Conservation (phyloP, 2,329 filamentous ascomycete species). For the Emericellopsis atlantica region DNA sequence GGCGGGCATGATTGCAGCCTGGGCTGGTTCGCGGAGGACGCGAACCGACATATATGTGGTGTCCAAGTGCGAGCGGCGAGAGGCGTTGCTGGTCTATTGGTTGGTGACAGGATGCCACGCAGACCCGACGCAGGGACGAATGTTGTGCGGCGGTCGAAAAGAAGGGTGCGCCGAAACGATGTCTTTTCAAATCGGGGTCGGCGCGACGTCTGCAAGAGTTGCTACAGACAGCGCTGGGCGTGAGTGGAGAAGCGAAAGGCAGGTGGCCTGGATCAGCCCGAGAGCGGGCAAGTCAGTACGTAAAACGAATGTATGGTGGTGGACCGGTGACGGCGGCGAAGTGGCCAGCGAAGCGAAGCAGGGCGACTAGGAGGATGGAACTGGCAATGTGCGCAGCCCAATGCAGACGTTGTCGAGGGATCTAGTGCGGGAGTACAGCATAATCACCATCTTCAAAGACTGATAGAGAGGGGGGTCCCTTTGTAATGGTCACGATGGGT, state of each 20-base stretch:
- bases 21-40: conserved; percentile 1
- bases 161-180: not conserved
- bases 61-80: not conserved
- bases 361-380: not conserved
- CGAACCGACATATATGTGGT: conserved; percentile 3
- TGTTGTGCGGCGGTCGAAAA: conserved; percentile 1
- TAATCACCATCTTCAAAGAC: not conserved
- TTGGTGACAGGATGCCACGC: too few relatives aligned
- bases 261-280: conserved; percentile 2
- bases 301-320: conserved; percentile 20
- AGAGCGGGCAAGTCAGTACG: conserved; percentile 14
- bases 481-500: too few relatives aligned
- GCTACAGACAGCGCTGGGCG: not conserved
- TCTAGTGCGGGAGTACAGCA: not conserved
- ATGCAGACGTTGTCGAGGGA: not conserved
- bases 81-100: not conserved
- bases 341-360: not conserved
- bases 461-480: not conserved
- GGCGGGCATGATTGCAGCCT: conserved; percentile 20
- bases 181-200: not conserved
- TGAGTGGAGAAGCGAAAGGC: conserved; percentile 3
- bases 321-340: conserved; percentile 11
- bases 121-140: not conserved
- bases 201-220: not conserved
- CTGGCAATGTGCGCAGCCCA: not conserved